These are phyloP conservation scores for Cercospora janseana DNA, from an alignment of 2,329 filamentous ascomycete species.

Conservation along the genomic window DNA sequence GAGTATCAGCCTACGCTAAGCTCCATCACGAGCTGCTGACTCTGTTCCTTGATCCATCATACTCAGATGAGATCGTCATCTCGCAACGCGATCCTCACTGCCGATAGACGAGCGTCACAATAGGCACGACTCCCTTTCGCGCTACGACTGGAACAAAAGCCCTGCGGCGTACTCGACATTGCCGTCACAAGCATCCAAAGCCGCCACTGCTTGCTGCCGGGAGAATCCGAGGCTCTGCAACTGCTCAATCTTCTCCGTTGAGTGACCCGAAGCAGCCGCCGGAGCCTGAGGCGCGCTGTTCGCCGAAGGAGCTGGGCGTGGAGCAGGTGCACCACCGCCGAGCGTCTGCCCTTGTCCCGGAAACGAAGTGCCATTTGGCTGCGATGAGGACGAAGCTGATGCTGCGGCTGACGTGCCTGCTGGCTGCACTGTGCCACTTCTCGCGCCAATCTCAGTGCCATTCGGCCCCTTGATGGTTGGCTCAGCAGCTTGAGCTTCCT, in stretches of 20 bases:
- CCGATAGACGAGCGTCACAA: too few relatives aligned
- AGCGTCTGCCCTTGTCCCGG: constrained; percentile 37
- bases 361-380: constrained; percentile 27
- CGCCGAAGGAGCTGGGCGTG: constrained; percentile 21
- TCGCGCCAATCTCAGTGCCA: constrained; percentile 82
- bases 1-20: too few relatives aligned
- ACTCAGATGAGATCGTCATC: too few relatives aligned
- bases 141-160: constrained; percentile 57
- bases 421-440: constrained; percentile 71
- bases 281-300: constrained; percentile 20
- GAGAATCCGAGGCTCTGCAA: constrained; percentile 76
- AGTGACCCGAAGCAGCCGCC: constrained; percentile 39
- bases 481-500: constrained; percentile 71
- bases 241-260: constrained; percentile 68
- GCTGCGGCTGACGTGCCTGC: constrained; percentile 44
- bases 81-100: neutral
- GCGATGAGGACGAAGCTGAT: constrained; percentile 31
- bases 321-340: constrained; percentile 24
- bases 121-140: neutral
- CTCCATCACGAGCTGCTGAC: too few relatives aligned
- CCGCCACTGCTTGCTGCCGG: constrained; percentile 71
- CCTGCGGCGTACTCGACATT: constrained; percentile 87
- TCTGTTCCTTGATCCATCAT: too few relatives aligned
- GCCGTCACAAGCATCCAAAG: constrained; percentile 77
- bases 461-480: constrained; percentile 81